Evolutionary conservation across 1,284 basidiomycete genomes (phyloP), one percentile per base, ranked within the genome.

Genomic region (Puccinia sorghi): DNA sequence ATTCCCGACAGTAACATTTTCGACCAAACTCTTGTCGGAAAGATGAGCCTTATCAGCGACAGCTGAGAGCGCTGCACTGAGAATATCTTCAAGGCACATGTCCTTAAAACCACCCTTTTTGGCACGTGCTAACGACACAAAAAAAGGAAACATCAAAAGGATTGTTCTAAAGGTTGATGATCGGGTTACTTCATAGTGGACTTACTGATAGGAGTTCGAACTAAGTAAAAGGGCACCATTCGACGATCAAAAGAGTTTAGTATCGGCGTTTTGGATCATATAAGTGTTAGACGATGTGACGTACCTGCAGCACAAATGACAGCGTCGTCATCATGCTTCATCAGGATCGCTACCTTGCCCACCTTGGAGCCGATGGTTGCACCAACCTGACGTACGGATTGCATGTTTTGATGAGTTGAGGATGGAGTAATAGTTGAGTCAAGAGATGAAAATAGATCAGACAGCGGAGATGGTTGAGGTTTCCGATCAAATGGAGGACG

Each of bases 21-120:
- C 93, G 81, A 97, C 91, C 83, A 93, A 88, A 79, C 88, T 87
- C 78, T 92, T 92, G 86, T 96, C 54, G 41, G 82, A 81, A 83
- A 80, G 61, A 81, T 84, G 84, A 85, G 80, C 70, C 81, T 84
- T 81, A 76, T 85, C 88, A 77, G 87, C 88, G 12, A 88, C 90
- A 75, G 90, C 93, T 77, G 89, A 88, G 80, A 97, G 88, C 80
- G 93, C 91, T 80, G 90, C 90, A 32, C 91, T 90, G 81, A 98
- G 90, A 82, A 97, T 87, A 83, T 96, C 92, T 83, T 98, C 96
- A 13, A 94, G 93, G 70, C 90, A 88, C 37, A 92, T 93, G 85
- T 96, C 93, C 85, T 97, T 94, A 88, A 97, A 94, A 17, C 93
- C 93, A 79, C 95, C 95, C 85, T 96, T 97, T 86, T 89, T 92